phyloP scores from a whole-genome alignment of 768 basidiomycete species.

The Mrakia gelida region DNA sequence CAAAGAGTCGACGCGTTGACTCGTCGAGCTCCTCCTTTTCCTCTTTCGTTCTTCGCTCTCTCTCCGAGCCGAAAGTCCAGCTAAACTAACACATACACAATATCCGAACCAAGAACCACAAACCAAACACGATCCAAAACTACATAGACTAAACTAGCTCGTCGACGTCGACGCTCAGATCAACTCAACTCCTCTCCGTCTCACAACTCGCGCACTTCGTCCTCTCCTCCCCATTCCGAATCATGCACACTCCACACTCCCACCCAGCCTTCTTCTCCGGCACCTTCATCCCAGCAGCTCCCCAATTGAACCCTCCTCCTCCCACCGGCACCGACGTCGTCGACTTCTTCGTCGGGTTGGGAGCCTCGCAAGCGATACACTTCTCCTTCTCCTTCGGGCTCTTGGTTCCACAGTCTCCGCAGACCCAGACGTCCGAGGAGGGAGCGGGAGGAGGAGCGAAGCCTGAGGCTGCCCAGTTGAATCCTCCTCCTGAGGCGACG shows the following conservation, averaged over 20 bases:
- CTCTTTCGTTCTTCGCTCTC: too few relatives aligned
- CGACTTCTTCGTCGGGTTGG: neutral
- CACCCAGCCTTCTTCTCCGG: constrained; percentile 23
- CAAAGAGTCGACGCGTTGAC: too few relatives aligned
- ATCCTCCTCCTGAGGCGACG: neutral
- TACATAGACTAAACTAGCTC: too few relatives aligned
- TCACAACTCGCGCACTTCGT: constrained; percentile 25
- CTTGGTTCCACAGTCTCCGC: constrained; percentile 18
- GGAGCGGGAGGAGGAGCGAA: constrained; percentile 4
- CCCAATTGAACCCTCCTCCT: constrained; percentile 30
- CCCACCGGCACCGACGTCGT: neutral
- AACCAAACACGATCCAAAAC: too few relatives aligned
- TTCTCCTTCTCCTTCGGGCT: constrained; percentile 4
- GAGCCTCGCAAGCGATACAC: constrained; percentile 25
- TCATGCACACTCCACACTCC: constrained; percentile 29
- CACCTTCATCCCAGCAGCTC: constrained; percentile 26
- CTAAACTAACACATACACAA: too few relatives aligned
- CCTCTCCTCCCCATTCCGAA: constrained; percentile 7
- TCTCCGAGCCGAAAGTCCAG: too few relatives aligned
- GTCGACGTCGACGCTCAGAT: too few relatives aligned
- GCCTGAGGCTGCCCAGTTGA: constrained; percentile 30
- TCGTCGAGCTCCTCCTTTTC: too few relatives aligned
- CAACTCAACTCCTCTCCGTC: constrained; percentile 4
- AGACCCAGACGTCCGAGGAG: constrained; percentile 18
- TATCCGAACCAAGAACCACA: too few relatives aligned